A percentile compares a stretch with the other conserved stretches of the same genome.
Conservation (phyloP, 352 stramenopile species). For the Phytopythium oedochilum region DNA sequence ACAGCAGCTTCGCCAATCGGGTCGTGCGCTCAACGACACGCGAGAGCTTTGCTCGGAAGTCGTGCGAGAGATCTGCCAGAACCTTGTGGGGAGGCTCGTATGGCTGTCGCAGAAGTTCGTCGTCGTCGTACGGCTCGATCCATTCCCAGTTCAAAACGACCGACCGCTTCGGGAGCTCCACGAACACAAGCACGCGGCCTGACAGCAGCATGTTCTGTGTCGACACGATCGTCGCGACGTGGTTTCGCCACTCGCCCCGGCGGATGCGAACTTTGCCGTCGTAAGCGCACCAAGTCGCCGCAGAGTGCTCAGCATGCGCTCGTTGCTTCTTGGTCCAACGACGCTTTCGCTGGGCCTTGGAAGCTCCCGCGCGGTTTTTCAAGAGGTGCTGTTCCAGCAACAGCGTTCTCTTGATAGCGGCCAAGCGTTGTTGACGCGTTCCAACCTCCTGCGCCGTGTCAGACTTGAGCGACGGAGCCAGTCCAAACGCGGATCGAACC, state of each 20-base stretch:
- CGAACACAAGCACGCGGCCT: conserved; percentile 56
- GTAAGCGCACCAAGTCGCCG: conserved; percentile 45
- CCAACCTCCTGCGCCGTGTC: conserved; percentile 52
- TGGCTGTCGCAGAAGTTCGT: conserved; percentile 31
- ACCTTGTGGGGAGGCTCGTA: conserved; percentile 28
- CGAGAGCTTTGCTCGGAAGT: conserved; percentile 37
- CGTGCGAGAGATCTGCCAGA: conserved; percentile 23
- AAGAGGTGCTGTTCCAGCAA: conserved; percentile 31
- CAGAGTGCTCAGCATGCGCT: conserved; percentile 25
- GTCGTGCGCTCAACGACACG: conserved; percentile 21
- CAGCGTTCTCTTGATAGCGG: conserved; percentile 39
- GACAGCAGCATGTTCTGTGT: conserved; percentile 60
- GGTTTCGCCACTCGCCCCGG: conserved; percentile 39
- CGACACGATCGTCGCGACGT: conserved; percentile 47
- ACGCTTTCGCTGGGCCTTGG: conserved; percentile 20
- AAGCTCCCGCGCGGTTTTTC: conserved; percentile 4
- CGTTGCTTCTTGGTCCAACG: conserved; percentile 44
- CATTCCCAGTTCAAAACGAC: conserved; percentile 57
- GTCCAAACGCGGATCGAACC: conserved; percentile 29
- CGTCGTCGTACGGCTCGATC: conserved; percentile 36
- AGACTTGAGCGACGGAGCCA: conserved; percentile 37
- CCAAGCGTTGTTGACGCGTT: conserved; percentile 21
- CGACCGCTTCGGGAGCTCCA: conserved; percentile 42
- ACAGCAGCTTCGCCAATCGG: conserved; percentile 44
- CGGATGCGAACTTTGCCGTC: conserved; percentile 45